phyloP scores from a whole-genome alignment of 2,329 filamentous ascomycete genomes.

The Metarhizium sp. region DNA sequence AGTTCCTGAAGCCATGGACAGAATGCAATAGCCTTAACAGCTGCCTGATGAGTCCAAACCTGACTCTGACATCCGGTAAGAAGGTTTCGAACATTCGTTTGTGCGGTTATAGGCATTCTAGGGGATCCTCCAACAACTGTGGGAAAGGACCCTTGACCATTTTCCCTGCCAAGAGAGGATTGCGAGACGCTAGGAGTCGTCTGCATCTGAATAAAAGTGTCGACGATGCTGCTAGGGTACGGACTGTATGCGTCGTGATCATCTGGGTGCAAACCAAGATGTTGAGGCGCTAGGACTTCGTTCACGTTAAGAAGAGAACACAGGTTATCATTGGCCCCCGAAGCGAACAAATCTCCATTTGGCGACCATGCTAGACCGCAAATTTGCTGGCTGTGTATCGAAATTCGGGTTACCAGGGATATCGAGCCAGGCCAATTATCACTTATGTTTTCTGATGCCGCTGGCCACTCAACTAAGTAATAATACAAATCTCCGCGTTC shows the following conservation, averaged over 20 bases:
- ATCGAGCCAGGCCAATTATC: slow-evolving; percentile 71
- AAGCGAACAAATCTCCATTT: slow-evolving; percentile 69
- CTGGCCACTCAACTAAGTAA: slow-evolving; percentile 82
- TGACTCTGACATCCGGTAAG: slow-evolving; percentile 53
- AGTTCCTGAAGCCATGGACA: slow-evolving; percentile 87
- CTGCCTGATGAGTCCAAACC: slow-evolving; percentile 70
- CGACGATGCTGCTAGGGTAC: background rate
- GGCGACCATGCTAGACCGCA: slow-evolving; percentile 86
- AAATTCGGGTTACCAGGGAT: slow-evolving; percentile 67
- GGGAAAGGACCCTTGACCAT: background rate
- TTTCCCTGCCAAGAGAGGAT: background rate
- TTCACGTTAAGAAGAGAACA: slow-evolving; percentile 72
- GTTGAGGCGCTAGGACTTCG: slow-evolving; percentile 35
- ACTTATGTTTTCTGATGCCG: slow-evolving; percentile 48
- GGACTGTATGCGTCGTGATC: background rate
- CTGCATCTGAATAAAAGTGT: slow-evolving; percentile 10
- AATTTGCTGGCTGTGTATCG: slow-evolving; percentile 77
- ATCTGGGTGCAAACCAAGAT: slow-evolving; percentile 2
- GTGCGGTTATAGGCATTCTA: slow-evolving; percentile 4
- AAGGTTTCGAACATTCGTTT: slow-evolving; percentile 36
- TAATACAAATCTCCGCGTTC: slow-evolving; percentile 76
- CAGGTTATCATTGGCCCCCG: slow-evolving; percentile 85
- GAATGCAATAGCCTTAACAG: slow-evolving; percentile 94
- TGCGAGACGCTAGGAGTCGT: background rate
- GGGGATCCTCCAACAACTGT: background rate